A percentile compares a stretch with the other conserved stretches of the same genome.
phyloP scores from a whole-genome alignment of 768 basidiomycete species.

The Panaeolus papilionaceus region DNA sequence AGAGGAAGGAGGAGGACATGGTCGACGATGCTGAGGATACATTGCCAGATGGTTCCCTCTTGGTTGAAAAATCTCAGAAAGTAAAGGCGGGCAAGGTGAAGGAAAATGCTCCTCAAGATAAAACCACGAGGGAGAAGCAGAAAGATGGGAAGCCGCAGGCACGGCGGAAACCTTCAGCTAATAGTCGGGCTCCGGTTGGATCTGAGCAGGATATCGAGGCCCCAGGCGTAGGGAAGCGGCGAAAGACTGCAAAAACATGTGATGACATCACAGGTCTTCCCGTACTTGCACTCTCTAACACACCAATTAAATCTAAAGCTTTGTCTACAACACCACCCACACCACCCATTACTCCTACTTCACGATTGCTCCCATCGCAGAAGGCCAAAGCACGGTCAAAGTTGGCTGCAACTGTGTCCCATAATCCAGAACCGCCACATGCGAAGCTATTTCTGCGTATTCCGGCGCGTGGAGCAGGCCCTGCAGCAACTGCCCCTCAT shows the following conservation, averaged over 20 bases:
- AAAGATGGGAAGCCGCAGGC: conserved; percentile 16
- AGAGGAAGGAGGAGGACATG: conserved; percentile 48
- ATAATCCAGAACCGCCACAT: background rate
- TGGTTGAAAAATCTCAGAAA: conserved; percentile 12
- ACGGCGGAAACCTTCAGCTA: conserved; percentile 2
- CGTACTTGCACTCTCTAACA: background rate
- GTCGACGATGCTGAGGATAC: conserved; percentile 25
- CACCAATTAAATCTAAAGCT: background rate
- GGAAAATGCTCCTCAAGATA: conserved; percentile 4
- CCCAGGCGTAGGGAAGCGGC: background rate
- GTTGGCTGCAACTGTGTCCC: background rate
- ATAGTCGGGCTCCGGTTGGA: background rate
- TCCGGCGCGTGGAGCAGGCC: conserved; percentile 20
- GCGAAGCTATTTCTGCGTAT: conserved; percentile 28
- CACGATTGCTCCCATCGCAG: conserved; percentile 5
- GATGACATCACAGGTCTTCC: background rate
- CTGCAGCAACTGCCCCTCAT: conserved; percentile 17
- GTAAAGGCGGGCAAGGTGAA: conserved; percentile 9
- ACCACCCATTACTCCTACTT: conserved; percentile 27
- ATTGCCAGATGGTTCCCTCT: conserved; percentile 26
- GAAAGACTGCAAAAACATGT: background rate
- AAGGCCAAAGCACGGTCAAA: conserved; percentile 14
- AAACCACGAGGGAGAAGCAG: conserved; percentile 19
- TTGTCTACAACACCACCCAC: conserved; percentile 16
- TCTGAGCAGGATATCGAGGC: background rate